Base-by-base conservation (phyloP, 306 rosid genomes). In the Delonix regia region DNA sequence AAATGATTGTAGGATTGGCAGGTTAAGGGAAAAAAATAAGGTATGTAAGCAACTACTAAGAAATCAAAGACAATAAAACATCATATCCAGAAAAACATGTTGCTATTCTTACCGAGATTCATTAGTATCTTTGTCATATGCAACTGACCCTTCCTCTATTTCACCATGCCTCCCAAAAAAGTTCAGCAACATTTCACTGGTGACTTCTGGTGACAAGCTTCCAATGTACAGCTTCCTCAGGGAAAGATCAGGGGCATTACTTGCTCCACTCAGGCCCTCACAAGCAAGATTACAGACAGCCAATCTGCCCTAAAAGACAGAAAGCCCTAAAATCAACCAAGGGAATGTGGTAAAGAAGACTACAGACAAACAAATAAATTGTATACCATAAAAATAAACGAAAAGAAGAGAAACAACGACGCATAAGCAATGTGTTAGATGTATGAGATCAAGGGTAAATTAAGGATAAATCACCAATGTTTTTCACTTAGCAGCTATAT, bases 71-170 rank as follows among this genome's bases (percentile, higher is more conserved):
- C 76, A 77, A 70, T 10, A 71, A 41, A 51, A 39, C 27, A 34
- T 45, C 48, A 22, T 27, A 76, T 55, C 68, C 47, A 56, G 73
- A 63, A 74, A 63, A 15, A 53, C 16, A 45, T 24, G 22, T 5
- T 71, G 53, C 74, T 51, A 71, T 28, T 53, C 73, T 75, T 76
- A 88, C 97, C 95, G 87, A 60, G 95, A 88, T 78, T 83, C 91
- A 84, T 87, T 84, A 70, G 95, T 76, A 83, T 93, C 92, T 76
- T 90, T 89, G 83, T 88, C 91, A 84, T 91, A 93, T 49, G 90
- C 94, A 86, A 90, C 96, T 13, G 98, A 89, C 71, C 95, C 96
- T 88, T 94, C 97, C 85, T 90, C 97, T 82, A 90, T 91, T 36
- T 86, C 90, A 52, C 98, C 98, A 80, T 87, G 85, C 83, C 84